Conservation (phyloP, 768 basidiomycete species). For the Macrocybe gigantea region DNA sequence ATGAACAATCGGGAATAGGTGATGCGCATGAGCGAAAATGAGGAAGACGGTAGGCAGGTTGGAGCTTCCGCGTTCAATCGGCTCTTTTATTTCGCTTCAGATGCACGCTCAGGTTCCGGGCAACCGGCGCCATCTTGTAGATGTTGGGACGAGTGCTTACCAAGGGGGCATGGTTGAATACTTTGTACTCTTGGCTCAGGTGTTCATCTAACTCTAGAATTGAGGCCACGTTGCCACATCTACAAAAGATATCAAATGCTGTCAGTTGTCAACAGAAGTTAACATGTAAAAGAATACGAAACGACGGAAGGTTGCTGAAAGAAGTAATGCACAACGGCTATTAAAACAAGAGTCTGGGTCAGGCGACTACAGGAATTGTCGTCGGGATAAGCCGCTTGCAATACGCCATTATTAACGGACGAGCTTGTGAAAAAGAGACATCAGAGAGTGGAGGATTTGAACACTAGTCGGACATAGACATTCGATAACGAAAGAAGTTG, state of each 20-base stretch:
- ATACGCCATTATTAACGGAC: not conserved
- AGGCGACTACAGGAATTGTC: not conserved
- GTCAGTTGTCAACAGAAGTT: too few species aligned
- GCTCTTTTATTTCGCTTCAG: too few species aligned
- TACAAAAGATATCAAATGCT: slow-evolving; percentile 21
- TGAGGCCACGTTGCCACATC: slow-evolving; percentile 94
- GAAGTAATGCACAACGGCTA: not conserved
- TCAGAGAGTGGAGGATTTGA: not conserved
- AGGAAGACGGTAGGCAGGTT: slow-evolving; percentile 2
- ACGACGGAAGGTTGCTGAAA: too few species aligned
- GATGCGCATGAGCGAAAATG: slow-evolving; percentile 1
- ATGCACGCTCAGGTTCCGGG: too few species aligned
- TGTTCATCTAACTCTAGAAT: slow-evolving; percentile 93
- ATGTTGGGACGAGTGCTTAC: slow-evolving; percentile 36
- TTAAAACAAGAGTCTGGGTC: not conserved
- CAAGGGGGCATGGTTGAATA: slow-evolving; percentile 86
- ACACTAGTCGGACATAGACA: not conserved
- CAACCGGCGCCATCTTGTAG: not conserved
- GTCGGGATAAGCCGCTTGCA: not conserved
- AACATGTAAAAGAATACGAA: too few species aligned
- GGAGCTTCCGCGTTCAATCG: not conserved
- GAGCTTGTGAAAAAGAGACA: not conserved
- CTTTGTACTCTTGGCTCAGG: slow-evolving; percentile 91
- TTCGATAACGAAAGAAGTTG: slow-evolving; percentile 3
- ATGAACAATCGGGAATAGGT: not conserved